Conservation (phyloP, 371 early-diverging fungal genomes). For the Mucor velutinosus region DNA sequence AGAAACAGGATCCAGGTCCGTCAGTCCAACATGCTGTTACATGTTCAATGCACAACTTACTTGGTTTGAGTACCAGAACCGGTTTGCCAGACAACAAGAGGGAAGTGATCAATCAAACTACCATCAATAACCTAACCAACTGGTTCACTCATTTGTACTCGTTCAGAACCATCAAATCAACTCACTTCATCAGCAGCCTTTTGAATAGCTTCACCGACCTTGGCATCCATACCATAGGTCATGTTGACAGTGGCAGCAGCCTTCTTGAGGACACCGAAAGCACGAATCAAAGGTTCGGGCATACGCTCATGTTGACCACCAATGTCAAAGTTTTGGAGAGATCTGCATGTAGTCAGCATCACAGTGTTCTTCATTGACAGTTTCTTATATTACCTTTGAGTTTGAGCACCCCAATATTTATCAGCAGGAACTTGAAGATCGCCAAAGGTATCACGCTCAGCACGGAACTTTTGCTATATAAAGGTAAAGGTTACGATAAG, state of each 20-base stretch:
- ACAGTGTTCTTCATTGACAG: not conserved
- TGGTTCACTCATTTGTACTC: not conserved
- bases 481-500: not conserved
- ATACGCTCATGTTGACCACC: conserved; percentile 81
- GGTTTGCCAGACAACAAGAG: conserved; percentile 88
- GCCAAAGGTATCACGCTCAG: conserved; percentile 88
- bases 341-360: conserved; percentile 27
- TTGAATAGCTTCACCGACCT: conserved; percentile 76
- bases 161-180: not conserved
- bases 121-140: conserved; percentile 71
- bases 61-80: conserved; percentile 89
- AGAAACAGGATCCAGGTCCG: not conserved
- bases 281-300: conserved; percentile 83
- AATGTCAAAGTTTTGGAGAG: conserved; percentile 86
- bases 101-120: conserved; percentile 80
- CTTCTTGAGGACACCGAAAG: conserved; percentile 89
- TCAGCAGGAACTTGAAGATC: conserved; percentile 85
- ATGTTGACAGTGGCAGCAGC: conserved; percentile 85
- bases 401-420: conserved; percentile 90
- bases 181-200: conserved; percentile 73
- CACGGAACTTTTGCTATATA: conserved; percentile 56
- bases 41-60: conserved; percentile 64
- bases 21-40: not conserved
- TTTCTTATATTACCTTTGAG: conserved; percentile 64
- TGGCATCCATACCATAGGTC: conserved; percentile 68